Conservation (phyloP, 2,329 filamentous ascomycete species). For the Ceratocystiopsis brevicomis region DNA sequence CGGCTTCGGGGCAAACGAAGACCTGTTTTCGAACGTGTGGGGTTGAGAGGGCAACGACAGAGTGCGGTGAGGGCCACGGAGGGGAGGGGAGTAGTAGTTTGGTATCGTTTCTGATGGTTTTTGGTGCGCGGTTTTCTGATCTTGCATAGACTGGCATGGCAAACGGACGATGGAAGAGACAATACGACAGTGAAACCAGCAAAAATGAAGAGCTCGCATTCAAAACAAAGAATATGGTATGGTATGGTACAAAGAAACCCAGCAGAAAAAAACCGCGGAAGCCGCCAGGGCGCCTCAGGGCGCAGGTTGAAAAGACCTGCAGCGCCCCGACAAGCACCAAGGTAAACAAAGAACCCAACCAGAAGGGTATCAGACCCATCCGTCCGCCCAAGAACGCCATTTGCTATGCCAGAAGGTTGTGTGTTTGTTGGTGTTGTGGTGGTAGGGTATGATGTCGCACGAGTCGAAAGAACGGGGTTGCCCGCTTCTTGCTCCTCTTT, state of each 20-base stretch:
- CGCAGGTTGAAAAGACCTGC: too few species aligned
- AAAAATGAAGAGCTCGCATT: too few species aligned
- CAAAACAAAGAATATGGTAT: too few species aligned
- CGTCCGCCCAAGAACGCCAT: conserved; percentile 4
- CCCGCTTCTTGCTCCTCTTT: conserved; percentile 6
- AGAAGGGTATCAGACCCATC: too few species aligned
- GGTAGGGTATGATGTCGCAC: not conserved
- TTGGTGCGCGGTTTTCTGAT: not conserved
- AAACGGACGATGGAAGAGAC: too few species aligned
- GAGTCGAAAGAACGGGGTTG: too few species aligned
- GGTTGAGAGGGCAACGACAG: conserved; percentile 29
- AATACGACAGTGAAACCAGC: too few species aligned
- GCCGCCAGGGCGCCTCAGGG: too few species aligned
- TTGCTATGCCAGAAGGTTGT: conserved; percentile 4
- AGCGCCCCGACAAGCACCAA: too few species aligned
- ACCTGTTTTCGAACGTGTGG: conserved; percentile 94
- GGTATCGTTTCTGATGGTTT: not conserved
- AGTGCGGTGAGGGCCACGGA: not conserved
- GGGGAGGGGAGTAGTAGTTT: not conserved
- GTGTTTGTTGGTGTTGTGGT: not conserved
- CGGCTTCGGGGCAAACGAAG: conserved; percentile 52
- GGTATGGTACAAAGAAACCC: too few species aligned
- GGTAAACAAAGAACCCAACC: not conserved
- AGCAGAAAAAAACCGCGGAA: too few species aligned
- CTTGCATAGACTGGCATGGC: too few species aligned